Base-by-base conservation (phyloP, 139 green algal genomes). In the Coelastrella sp. region DNA sequence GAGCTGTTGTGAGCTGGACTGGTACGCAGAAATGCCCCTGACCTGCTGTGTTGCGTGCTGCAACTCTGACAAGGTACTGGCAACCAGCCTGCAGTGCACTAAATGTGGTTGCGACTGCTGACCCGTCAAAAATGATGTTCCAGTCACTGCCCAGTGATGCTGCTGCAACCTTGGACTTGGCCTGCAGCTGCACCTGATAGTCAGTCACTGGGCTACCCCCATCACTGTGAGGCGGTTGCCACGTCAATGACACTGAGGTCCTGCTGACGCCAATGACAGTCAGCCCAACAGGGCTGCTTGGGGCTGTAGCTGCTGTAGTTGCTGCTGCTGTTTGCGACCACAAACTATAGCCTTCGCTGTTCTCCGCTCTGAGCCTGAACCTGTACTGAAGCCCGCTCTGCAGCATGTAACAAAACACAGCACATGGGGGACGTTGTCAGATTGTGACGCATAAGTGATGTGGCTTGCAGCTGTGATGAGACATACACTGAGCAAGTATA, bases 351-450 rank as follows among this genome's bases (percentile, higher is more conserved):
- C 85, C 90, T 56, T 91, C 95, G 59, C 94, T 91, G 85, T 97
- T 98, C 11, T 97, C 93, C 1, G 95, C 95, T 7, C 82, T 88
- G 8, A 98, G 73, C 4, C 95, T 88, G 93, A 97, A 97, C 49
- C 91, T 91, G 86, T 97, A 97, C 3, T 58, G 49, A 61, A 93
- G 63, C 7, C 95, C 95, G 15, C 85, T 93, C 59, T 88, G 93
- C 78, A 97, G 92, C 90, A 14, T 56, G 68, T 19, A 35, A 76
- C 19, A 76, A 11, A 24, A 76, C 68, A 5, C 15, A 49, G 35
- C 35, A 49, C 35, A 3, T 49, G 35, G 35, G 35, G 35, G 35
- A 49, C 1, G 3, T 49, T 49, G 35, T 49, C 35, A 49, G 35
- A 49, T 49, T 49, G 35, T 49, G 35, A 3, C 35, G 35, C 35